These are phyloP conservation scores for Solanum rostratum DNA, from an alignment of 257 asterid species.

Conservation along the genomic window DNA sequence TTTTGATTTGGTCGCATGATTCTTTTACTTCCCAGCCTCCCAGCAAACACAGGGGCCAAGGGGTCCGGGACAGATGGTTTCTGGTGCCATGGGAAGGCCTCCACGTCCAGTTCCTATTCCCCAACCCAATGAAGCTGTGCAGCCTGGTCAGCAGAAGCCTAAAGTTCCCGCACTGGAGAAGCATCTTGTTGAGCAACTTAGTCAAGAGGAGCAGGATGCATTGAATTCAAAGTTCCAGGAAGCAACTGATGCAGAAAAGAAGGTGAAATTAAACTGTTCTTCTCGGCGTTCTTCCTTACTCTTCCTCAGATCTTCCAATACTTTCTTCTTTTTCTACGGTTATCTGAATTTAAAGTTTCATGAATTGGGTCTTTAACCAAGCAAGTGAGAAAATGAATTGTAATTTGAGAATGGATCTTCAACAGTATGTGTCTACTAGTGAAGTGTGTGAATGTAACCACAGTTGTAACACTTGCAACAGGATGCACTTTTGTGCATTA, in stretches of 20 bases:
- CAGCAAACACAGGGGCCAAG: constrained; percentile 53
- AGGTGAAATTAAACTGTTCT: constrained; percentile 30
- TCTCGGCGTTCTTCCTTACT: background rate
- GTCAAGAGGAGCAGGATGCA: constrained; percentile 82
- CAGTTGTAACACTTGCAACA: background rate
- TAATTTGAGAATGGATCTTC: background rate
- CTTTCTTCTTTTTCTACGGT: background rate
- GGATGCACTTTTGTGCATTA: background rate
- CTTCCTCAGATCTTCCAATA: background rate
- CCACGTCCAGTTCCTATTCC: constrained; percentile 85
- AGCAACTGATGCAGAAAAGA: constrained; percentile 85
- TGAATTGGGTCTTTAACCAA: background rate
- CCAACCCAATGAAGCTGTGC: constrained; percentile 42
- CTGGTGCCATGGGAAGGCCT: constrained; percentile 55
- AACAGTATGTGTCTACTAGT: background rate
- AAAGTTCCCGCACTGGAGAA: constrained; percentile 92
- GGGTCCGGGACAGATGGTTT: constrained; percentile 30
- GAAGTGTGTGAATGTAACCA: background rate
- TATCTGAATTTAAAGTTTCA: background rate
- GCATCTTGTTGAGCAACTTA: constrained; percentile 77
- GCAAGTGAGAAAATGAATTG: background rate
- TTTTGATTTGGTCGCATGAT: background rate
- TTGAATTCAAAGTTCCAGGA: constrained; percentile 76
- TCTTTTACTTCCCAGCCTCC: constrained; percentile 27
- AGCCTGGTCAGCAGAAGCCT: constrained; percentile 57